phyloP scores from a whole-genome alignment of 169 alveolate genomes.

The Cryptosporidium muris region DNA sequence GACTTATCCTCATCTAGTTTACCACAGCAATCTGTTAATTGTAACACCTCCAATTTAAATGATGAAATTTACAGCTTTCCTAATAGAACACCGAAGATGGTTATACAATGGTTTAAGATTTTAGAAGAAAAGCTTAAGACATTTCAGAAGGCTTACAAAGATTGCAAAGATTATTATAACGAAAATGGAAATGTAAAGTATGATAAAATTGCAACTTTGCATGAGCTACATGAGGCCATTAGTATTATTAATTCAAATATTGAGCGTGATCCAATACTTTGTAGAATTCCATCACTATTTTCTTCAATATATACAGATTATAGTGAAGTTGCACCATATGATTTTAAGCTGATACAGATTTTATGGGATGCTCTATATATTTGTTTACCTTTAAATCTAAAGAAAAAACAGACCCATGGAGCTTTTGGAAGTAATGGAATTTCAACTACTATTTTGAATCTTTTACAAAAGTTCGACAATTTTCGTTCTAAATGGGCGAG shows the following conservation, averaged over 20 bases:
- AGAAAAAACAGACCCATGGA: slow-evolving; percentile 11
- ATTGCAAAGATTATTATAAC: slow-evolving; percentile 54
- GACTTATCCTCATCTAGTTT: not conserved
- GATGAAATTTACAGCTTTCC: slow-evolving; percentile 19
- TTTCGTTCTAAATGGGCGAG: slow-evolving; percentile 61
- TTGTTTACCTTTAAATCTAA: slow-evolving; percentile 16
- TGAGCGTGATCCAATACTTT: slow-evolving; percentile 50
- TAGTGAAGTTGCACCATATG: slow-evolving; percentile 59
- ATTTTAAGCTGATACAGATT: slow-evolving; percentile 24
- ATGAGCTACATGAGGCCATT: slow-evolving; percentile 16
- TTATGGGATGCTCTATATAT: slow-evolving; percentile 59
- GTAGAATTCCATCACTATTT: slow-evolving; percentile 43
- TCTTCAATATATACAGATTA: slow-evolving; percentile 31
- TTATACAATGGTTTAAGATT: slow-evolving; percentile 46
- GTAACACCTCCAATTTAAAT: not conserved
- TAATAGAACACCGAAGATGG: slow-evolving; percentile 58
- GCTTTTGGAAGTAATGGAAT: slow-evolving; percentile 1
- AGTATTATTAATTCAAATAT: slow-evolving; percentile 1
- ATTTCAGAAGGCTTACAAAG: slow-evolving; percentile 12
- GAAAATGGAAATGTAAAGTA: slow-evolving; percentile 29
- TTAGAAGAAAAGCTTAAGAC: slow-evolving; percentile 23
- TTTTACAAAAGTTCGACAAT: slow-evolving; percentile 28
- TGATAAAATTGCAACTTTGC: slow-evolving; percentile 1
- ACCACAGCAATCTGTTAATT: too few species aligned
- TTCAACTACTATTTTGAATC: slow-evolving; percentile 16